A percentile compares a stretch with the other conserved stretches of the same genome.
Evolutionary conservation across 139 green algal genomes (phyloP).

Genomic region (Astrephomene gubernaculifera): DNA sequence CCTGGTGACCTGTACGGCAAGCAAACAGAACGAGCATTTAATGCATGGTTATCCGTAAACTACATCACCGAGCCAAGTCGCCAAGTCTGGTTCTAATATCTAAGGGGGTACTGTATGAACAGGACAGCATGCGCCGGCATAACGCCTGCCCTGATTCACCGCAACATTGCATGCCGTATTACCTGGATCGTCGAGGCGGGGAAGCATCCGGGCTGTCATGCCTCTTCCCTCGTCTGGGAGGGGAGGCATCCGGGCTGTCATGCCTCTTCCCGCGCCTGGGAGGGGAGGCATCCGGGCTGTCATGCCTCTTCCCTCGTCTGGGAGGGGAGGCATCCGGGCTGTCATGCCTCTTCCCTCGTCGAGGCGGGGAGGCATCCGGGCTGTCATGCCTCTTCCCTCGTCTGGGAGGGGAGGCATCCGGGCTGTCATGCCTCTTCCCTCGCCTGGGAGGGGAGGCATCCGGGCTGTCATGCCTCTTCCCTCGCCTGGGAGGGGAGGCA

Average conservation of each 20-base stretch:
- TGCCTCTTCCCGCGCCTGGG: conserved; percentile 20
- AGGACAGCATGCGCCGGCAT: no score
- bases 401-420: conserved; percentile 45
- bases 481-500: conserved; percentile 4
- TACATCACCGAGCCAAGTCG: no score
- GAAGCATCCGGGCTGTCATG: not conserved
- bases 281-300: conserved; percentile 43
- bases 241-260: conserved; percentile 49
- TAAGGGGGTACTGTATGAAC: no score
- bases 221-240: conserved; percentile 20
- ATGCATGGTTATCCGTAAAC: no score
- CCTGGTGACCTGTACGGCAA: no score
- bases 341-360: conserved; percentile 6
- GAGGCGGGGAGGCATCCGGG: conserved; percentile 46
- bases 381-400: not conserved
- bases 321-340: conserved; percentile 45
- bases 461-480: conserved; percentile 11
- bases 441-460: conserved; percentile 39
- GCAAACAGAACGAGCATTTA: no score
- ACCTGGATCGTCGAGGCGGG: not conserved
- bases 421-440: not conserved
- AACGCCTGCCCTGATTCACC: no score
- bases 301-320: not conserved
- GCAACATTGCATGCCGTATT: no score
- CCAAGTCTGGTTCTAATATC: no score